A percentile compares a stretch with the other conserved stretches of the same genome.
These are phyloP conservation scores for Saprolegnia diclina DNA, from an alignment of 352 stramenopile genomes.

Conservation along the genomic window DNA sequence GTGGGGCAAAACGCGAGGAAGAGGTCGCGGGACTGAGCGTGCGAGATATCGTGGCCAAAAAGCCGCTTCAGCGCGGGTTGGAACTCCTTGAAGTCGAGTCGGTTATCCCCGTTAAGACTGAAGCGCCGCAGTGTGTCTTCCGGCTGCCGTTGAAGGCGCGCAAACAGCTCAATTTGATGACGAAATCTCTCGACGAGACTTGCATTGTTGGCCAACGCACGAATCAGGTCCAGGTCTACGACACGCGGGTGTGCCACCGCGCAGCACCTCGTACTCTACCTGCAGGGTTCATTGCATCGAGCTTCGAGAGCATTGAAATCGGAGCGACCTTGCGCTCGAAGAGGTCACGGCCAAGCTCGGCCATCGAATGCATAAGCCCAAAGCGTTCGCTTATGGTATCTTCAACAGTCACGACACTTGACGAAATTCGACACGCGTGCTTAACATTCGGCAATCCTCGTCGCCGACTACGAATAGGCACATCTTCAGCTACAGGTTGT, in stretches of 20 bases:
- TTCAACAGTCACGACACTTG: background rate
- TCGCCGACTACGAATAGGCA: background rate
- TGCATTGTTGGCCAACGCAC: slow-evolving; percentile 44
- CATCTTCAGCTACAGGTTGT: background rate
- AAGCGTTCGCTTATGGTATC: background rate
- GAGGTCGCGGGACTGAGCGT: slow-evolving; percentile 34
- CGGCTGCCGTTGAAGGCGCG: slow-evolving; percentile 51
- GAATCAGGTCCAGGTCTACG: slow-evolving; percentile 6
- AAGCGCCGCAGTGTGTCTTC: slow-evolving; percentile 66
- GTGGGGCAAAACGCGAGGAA: slow-evolving; percentile 68
- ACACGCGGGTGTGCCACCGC: background rate
- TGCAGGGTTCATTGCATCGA: slow-evolving; percentile 71
- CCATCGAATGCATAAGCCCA: background rate
- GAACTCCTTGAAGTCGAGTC: slow-evolving; percentile 71
- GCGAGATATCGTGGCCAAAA: slow-evolving; percentile 2
- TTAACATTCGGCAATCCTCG: background rate
- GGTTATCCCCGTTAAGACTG: slow-evolving; percentile 67
- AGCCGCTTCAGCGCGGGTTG: slow-evolving; percentile 64
- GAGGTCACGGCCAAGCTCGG: background rate
- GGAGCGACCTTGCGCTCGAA: background rate
- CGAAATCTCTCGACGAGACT: slow-evolving; percentile 56
- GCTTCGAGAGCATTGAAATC: slow-evolving; percentile 44
- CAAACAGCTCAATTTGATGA: slow-evolving; percentile 55
- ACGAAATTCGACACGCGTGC: background rate
- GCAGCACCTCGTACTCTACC: slow-evolving; percentile 27